phyloP scores from a whole-genome alignment of 805 yeast species.

The Candida morakotiae region DNA sequence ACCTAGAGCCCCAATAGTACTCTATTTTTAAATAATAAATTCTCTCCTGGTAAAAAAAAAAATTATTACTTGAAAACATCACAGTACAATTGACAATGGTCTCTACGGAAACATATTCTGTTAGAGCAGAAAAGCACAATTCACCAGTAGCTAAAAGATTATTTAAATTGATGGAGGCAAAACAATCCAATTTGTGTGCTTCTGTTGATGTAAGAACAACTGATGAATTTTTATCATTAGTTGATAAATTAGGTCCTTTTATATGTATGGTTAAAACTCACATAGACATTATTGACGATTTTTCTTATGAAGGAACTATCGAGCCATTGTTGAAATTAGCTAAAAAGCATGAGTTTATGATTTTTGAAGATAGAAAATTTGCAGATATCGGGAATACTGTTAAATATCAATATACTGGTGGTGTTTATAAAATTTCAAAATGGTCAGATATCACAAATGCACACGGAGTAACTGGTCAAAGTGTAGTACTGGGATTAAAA shows the following conservation, averaged over 20 bases:
- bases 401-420: conserved; percentile 87
- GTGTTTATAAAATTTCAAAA: conserved; percentile 80
- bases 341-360: conserved; percentile 78
- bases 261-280: conserved; percentile 93
- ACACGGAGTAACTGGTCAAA: conserved; percentile 94
- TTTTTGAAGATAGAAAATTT: conserved; percentile 96
- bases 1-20: too few relatives aligned
- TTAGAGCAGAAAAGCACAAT: conserved; percentile 66
- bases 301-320: conserved; percentile 74
- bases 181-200: conserved; percentile 88
- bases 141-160: conserved; percentile 80
- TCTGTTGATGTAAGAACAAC: conserved; percentile 88
- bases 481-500: conserved; percentile 84
- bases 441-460: conserved; percentile 99
- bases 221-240: conserved; percentile 61
- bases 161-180: conserved; percentile 67
- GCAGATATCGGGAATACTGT: conserved; percentile 99
- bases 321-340: conserved; percentile 70
- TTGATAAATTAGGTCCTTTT: conserved; percentile 84
- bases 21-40: too few relatives aligned
- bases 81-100: too few relatives aligned
- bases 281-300: conserved; percentile 88
- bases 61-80: too few relatives aligned
- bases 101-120: conserved; percentile 44
- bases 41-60: not conserved